Base-by-base conservation (phyloP, 2,329 filamentous ascomycete genomes). In the Arachnomyces sp. region DNA sequence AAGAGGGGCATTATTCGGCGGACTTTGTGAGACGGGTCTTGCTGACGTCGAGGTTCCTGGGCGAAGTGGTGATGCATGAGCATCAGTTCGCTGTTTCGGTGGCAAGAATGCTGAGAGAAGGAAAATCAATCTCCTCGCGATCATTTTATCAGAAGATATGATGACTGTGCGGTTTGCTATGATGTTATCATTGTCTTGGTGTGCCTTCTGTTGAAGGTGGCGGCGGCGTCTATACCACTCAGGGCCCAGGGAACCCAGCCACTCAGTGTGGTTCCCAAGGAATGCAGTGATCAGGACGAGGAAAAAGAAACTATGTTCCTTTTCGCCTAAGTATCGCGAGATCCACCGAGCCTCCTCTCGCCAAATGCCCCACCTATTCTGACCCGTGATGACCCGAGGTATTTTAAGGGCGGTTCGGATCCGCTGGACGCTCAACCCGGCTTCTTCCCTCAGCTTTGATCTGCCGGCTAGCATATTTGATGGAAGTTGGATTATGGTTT, bases 361-460 rank as follows among this genome's bases (percentile, higher is more conserved):
- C 75, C 75, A 79, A 8, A 77, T 68, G 8, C 73, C 74, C 71
- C 74, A 78, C 43, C 72, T 68, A 37, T 71, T 73, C 49, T 78
- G 74, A 3, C 75, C 75, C 2, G 74, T 75, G 40, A 72, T 60
- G 7, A 77, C 75, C 36, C 70, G 67, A 12, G 73, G 74, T 25
- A 74, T 74, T 45, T 72, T 69, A 49, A 78, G 66, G 36, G 73
- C 74, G 35, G 68, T 64, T 9, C 70, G 66, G 11, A 78, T 69
- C 31, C 75, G 65, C 40, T 68, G 66, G 13, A 67, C 65, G 20
- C 70, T 68, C 20, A 64, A 56, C 30, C 70, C 57, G 3, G 68
- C 65, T 13, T 71, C 67, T 8, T 64, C 62, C 36, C 67, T 68
- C 20, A 77, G 63, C 33, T 61, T 58, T 20, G 64, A 65, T 36